Conservation (phyloP, 495 filamentous ascomycete species). For the Bacidia rubella region DNA sequence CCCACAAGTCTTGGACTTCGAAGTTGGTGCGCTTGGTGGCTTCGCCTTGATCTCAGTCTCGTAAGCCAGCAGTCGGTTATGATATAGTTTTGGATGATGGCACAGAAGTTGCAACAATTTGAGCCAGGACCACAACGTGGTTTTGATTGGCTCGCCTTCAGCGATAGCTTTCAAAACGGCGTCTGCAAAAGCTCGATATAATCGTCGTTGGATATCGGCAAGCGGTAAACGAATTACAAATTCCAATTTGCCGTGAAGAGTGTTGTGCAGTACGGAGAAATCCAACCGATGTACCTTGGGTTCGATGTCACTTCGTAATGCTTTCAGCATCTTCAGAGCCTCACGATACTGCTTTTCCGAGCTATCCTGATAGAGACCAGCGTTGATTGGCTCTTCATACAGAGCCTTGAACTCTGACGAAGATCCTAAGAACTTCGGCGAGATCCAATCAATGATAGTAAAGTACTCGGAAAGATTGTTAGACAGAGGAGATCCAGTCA, state of each 20-base stretch:
- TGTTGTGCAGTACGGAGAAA: constrained; percentile 46
- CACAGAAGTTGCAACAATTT: constrained; percentile 49
- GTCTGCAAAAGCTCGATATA: constrained; percentile 49
- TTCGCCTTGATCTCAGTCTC: not conserved
- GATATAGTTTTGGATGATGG: constrained; percentile 46
- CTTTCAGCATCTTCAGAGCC: constrained; percentile 50
- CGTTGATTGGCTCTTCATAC: constrained; percentile 59
- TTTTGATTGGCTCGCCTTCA: not conserved
- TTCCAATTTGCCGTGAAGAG: constrained; percentile 62
- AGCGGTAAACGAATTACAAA: constrained; percentile 65
- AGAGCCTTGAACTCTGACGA: constrained; percentile 47
- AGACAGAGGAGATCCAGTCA: constrained; percentile 76
- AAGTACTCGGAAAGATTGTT: constrained; percentile 78
- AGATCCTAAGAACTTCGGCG: constrained; percentile 61
- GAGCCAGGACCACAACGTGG: constrained; percentile 38
- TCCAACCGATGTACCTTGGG: constrained; percentile 72
- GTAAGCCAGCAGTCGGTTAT: not conserved
- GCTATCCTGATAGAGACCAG: constrained; percentile 56
- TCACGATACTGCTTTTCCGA: constrained; percentile 34
- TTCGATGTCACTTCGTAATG: constrained; percentile 55
- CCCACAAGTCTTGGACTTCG: not conserved
- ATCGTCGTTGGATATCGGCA: constrained; percentile 46
- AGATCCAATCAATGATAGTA: constrained; percentile 78
- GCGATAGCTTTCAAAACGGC: constrained; percentile 15
- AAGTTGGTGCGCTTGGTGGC: not conserved